These are phyloP conservation scores for Exophiala alcalophila DNA, from an alignment of 2,329 filamentous ascomycete genomes.

Conservation along the genomic window DNA sequence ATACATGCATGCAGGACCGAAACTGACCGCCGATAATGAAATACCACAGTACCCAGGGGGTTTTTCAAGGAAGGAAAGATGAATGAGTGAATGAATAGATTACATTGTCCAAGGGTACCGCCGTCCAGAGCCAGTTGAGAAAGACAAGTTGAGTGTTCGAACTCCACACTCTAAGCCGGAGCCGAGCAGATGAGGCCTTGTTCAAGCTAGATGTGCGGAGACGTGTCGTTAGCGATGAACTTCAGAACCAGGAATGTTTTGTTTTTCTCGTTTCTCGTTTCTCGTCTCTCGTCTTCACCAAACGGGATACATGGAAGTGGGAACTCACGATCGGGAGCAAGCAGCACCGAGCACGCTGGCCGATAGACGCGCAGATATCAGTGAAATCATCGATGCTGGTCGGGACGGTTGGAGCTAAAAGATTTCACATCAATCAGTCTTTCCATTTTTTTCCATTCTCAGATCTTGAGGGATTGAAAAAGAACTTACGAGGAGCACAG, in stretches of 20 bases:
- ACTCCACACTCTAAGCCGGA: constrained; percentile 28
- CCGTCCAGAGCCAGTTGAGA: not conserved
- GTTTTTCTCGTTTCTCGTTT: not conserved
- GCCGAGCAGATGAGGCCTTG: constrained; percentile 25
- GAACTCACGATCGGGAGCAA: constrained; percentile 46
- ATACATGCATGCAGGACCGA: constrained; percentile 1
- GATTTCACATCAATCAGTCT: not conserved
- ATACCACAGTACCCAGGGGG: not conserved
- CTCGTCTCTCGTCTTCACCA: not conserved
- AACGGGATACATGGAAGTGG: not conserved
- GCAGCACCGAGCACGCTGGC: constrained; percentile 59
- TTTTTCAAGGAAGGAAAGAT: no score
- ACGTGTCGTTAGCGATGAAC: not conserved
- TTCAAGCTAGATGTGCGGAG: constrained; percentile 12
- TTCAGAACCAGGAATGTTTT: not conserved
- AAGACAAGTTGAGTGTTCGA: not conserved
- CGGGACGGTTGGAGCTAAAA: constrained; percentile 34
- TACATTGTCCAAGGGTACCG: not conserved
- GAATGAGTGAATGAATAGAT: no score
- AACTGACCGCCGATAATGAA: no score
- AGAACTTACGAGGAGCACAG: constrained; percentile 53
- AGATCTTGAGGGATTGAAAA: not conserved
- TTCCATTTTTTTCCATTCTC: not conserved
- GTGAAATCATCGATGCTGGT: constrained; percentile 44
- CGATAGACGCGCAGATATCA: constrained; percentile 47